phyloP scores from a whole-genome alignment of 371 early-diverging fungal genomes.

The Mortierella sp. region DNA sequence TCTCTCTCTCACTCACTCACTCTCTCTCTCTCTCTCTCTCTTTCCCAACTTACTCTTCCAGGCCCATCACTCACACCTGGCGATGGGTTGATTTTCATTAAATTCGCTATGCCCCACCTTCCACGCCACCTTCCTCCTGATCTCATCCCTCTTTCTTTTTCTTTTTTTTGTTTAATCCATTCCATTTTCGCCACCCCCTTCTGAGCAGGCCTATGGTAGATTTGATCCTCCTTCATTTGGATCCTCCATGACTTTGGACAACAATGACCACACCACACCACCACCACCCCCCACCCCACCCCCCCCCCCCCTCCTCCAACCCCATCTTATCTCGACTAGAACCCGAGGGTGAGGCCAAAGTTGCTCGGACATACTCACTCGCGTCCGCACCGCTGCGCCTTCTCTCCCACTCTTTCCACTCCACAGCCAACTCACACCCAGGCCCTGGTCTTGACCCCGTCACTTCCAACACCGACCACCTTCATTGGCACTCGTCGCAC shows the following conservation, averaged over 20 bases:
- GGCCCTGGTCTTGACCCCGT: not conserved
- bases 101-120: too few relatives aligned
- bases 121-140: too few relatives aligned
- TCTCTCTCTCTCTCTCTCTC: not conserved
- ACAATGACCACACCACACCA: not conserved
- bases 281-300: not conserved
- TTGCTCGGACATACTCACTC: constrained; percentile 35
- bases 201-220: too few relatives aligned
- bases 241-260: too few relatives aligned
- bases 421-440: constrained; percentile 44
- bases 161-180: not conserved
- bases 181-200: not conserved
- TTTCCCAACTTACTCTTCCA: too few relatives aligned
- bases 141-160: not conserved
- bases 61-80: too few relatives aligned
- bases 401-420: constrained; percentile 52
- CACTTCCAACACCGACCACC: not conserved
- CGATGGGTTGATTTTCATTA: too few relatives aligned
- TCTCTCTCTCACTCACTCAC: not conserved
- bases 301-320: constrained; percentile 8
- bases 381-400: constrained; percentile 49
- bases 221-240: too few relatives aligned
- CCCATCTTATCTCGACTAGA: constrained; percentile 39
- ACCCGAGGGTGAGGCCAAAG: constrained; percentile 38
- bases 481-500: not conserved